A percentile compares a stretch with the other conserved stretches of the same genome.
Conservation (phyloP, 805 yeast genomes). For the Candida mattraensis region DNA sequence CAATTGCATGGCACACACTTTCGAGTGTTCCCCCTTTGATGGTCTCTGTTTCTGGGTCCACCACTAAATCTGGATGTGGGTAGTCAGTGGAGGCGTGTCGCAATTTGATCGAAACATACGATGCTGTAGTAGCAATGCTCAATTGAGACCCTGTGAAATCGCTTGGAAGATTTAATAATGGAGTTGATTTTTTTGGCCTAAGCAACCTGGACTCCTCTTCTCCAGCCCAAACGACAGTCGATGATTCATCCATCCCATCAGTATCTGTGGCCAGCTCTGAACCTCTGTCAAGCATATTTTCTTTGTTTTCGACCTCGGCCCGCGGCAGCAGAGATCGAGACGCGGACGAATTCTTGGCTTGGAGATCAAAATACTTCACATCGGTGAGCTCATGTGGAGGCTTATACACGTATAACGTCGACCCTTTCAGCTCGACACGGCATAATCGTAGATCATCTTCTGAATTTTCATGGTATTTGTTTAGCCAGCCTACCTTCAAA, state of each 20-base stretch:
- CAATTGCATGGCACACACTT: conserved; percentile 71
- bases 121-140: conserved; percentile 14
- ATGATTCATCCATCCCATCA: conserved; percentile 1
- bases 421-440: conserved; percentile 70
- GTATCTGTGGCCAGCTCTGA: conserved; percentile 4
- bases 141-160: conserved; percentile 17
- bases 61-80: conserved; percentile 62
- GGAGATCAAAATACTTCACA: conserved; percentile 32
- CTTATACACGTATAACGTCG: conserved; percentile 60
- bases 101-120: conserved; percentile 16
- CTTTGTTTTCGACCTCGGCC: conserved; percentile 1
- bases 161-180: conserved; percentile 8
- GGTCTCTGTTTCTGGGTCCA: conserved; percentile 47
- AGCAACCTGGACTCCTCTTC: conserved; percentile 6
- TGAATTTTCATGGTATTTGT: conserved; percentile 38
- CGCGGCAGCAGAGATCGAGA: too few relatives aligned
- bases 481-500: conserved; percentile 61
- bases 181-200: conserved; percentile 6
- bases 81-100: conserved; percentile 41
- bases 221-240: conserved; percentile 1
- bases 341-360: conserved; percentile 1
- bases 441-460: conserved; percentile 46
- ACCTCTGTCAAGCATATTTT: not conserved
- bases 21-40: conserved; percentile 61
- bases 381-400: conserved; percentile 48